phyloP scores from a whole-genome alignment of 768 basidiomycete genomes.

The Omphalotus guepiniiformis region DNA sequence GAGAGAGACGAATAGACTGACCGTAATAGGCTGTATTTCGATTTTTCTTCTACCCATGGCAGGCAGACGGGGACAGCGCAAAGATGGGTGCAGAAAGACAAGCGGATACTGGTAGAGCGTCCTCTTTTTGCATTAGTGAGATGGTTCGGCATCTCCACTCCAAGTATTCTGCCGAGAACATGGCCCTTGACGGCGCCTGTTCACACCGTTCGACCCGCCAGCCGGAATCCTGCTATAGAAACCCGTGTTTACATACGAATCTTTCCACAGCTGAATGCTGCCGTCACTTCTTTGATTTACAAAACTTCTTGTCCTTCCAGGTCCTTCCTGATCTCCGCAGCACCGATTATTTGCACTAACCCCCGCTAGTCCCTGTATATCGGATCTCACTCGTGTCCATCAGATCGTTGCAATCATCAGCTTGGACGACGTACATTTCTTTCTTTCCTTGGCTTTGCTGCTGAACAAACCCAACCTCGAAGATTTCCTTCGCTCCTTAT shows the following conservation, averaged over 20 bases:
- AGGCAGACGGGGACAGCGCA: neutral
- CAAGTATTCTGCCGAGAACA: conserved; percentile 6
- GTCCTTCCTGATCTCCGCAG: conserved; percentile 3
- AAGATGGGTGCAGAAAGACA: conserved; percentile 7
- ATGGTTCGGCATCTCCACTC: conserved; percentile 8
- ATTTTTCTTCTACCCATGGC: conserved; percentile 75
- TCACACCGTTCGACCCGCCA: conserved; percentile 5
- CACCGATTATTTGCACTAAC: neutral
- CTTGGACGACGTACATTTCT: too few relatives aligned
- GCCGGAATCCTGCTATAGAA: conserved; percentile 8
- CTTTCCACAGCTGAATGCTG: conserved; percentile 4
- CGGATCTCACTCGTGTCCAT: too few relatives aligned
- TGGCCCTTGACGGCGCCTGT: conserved; percentile 6
- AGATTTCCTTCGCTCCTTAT: too few relatives aligned
- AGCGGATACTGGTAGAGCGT: neutral
- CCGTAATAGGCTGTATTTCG: conserved; percentile 77
- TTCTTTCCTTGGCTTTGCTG: too few relatives aligned
- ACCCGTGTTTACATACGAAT: conserved; percentile 2
- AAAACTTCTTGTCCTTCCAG: too few relatives aligned
- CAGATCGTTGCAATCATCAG: neutral
- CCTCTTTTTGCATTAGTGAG: conserved; percentile 10
- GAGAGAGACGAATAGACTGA: conserved; percentile 34
- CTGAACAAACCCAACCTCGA: too few relatives aligned
- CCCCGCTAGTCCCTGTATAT: too few relatives aligned
- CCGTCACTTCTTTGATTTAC: conserved; percentile 4